Base-by-base conservation (phyloP, 1,284 basidiomycete species). In the Cutaneotrichosporon cyanovorans region DNA sequence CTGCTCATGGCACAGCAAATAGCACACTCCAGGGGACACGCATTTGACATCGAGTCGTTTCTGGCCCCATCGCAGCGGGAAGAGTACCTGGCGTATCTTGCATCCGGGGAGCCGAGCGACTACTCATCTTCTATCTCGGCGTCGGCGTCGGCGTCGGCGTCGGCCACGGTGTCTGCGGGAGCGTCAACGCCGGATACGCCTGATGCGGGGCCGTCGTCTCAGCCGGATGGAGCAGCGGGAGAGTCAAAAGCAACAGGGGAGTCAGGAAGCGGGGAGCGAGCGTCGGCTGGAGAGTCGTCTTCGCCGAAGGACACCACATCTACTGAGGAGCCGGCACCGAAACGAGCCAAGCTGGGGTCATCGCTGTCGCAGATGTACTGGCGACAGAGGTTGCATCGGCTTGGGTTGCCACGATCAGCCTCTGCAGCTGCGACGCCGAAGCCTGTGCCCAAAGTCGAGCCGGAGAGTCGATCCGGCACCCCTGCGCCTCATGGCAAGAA, bases 11-110 rank as follows among this genome's bases (percentile, higher is more conserved):
- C 65, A 5, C 58, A 62, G 48, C 51, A 61, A 22, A 49, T 65
- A 20, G 65, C 65, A 4, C 39, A 46, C 12, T 43, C 53, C 16
- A 45, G 51, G 9, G 62, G 63, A 3, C 53, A 61, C 23, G 45
- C 45, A n/a, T 59, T 66, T 40, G 63, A 66, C 53, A 58, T 66
- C 20, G 60, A 63, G 39, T 47, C 57, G 5, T 63, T 63, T 30
- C 47, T 66, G 25, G 35, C 46, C 3, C 56, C 55, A 1, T 40
- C 42, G n/a, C 60, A 63, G 41, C 32, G 56, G 34, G 55, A 53
- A 10, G 51, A 62, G 42, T 66, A 62, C 36, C 32, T 55, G 15
- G 42, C 51, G 11, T 19, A 45, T 31, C 35, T 56, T 34, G 32
- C 32, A 16, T 16, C 14, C 7, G 32, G 32, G 37, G 40, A 35